Percentiles rank a stretch among this genome's conserved stretches.
phyloP scores from a whole-genome alignment of 1,139 yeast species.

The Arxiozyma slooffiae region DNA sequence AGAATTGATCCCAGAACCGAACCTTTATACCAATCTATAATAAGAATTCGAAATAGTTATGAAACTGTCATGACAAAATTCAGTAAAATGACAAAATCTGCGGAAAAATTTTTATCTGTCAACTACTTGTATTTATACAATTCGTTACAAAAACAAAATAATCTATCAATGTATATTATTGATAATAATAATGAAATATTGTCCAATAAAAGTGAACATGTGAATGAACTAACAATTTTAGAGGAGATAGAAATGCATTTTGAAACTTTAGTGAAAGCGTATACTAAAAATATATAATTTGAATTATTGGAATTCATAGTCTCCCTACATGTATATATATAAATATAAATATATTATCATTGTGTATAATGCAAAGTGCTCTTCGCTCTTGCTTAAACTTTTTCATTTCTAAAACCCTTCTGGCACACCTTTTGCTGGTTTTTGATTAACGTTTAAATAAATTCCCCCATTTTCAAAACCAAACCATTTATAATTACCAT shows the following conservation, averaged over 20 bases:
- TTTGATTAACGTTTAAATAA: slow-evolving; percentile 43
- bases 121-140: slow-evolving; percentile 43
- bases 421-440: slow-evolving; percentile 83
- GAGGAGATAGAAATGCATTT: slow-evolving; percentile 26
- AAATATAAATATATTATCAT: not conserved
- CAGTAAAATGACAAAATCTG: slow-evolving; percentile 43
- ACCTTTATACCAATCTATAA: slow-evolving; percentile 62
- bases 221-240: slow-evolving; percentile 17
- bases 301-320: not conserved
- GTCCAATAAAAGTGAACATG: slow-evolving; percentile 1
- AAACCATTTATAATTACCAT: slow-evolving; percentile 51
- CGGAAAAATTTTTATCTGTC: slow-evolving; percentile 65
- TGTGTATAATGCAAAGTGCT: not conserved
- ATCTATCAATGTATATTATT: slow-evolving; percentile 5
- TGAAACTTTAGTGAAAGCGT: slow-evolving; percentile 24
- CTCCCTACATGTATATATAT: not conserved
- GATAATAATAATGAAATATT: slow-evolving; percentile 3
- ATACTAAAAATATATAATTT: slow-evolving; percentile 11
- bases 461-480: slow-evolving; percentile 59
- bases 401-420: slow-evolving; percentile 45
- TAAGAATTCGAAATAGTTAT: slow-evolving; percentile 64
- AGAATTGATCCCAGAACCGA: slow-evolving; percentile 37
- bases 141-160: slow-evolving; percentile 21
- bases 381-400: not conserved
- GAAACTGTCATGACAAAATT: slow-evolving; percentile 69